phyloP scores from a whole-genome alignment of 768 basidiomycete genomes.

The Psilocybe tampanensis region DNA sequence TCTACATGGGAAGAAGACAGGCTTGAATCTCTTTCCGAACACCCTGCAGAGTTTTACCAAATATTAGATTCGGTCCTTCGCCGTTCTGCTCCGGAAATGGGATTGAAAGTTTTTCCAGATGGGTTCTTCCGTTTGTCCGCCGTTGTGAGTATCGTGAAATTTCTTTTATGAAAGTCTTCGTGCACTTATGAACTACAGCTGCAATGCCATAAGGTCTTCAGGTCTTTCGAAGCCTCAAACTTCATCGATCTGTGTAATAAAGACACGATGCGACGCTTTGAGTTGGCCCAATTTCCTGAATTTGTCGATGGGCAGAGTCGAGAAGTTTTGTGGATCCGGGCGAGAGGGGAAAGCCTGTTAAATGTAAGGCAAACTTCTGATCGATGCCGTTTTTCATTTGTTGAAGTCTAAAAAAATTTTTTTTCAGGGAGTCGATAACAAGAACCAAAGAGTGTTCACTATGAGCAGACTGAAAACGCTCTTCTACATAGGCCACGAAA shows the following conservation, averaged over 20 bases:
- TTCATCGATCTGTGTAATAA: conserved; percentile 18
- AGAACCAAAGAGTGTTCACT: conserved; percentile 20
- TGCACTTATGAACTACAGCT: too few species aligned
- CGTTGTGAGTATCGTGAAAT: conserved; percentile 57
- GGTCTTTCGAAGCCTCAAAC: not conserved
- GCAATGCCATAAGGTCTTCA: conserved; percentile 5
- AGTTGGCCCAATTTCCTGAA: conserved; percentile 25
- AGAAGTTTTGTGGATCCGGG: conserved; percentile 29
- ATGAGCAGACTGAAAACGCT: conserved; percentile 16
- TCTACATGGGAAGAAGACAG: not conserved
- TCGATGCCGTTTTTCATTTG: not conserved
- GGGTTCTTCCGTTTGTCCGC: conserved; percentile 76
- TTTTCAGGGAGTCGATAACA: conserved; percentile 16
- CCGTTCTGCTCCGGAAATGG: conserved; percentile 18
- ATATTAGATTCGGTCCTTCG: conserved; percentile 17
- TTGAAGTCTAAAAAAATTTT: not conserved
- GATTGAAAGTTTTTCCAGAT: conserved; percentile 44
- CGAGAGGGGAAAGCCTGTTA: conserved; percentile 22
- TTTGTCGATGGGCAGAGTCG: conserved; percentile 15
- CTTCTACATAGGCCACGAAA: conserved; percentile 12
- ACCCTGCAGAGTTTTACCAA: not conserved
- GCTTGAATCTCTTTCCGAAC: not conserved
- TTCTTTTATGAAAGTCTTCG: not conserved
- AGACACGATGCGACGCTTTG: conserved; percentile 24
- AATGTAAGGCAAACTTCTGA: conserved; percentile 15